phyloP scores from a whole-genome alignment of 495 filamentous ascomycete genomes.

The Neurospora sublineolata region DNA sequence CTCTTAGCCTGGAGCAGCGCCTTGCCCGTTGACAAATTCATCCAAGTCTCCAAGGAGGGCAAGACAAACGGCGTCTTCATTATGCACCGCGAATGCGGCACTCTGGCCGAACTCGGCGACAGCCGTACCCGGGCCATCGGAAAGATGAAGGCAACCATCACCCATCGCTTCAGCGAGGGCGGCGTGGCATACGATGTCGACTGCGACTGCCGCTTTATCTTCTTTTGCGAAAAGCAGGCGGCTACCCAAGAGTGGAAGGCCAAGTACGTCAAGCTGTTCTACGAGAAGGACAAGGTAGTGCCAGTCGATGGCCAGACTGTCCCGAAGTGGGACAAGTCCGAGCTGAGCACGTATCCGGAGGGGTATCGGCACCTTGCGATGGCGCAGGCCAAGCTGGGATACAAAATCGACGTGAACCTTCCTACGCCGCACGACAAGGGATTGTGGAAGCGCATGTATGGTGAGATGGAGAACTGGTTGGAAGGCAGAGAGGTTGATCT shows the following conservation, averaged over 20 bases:
- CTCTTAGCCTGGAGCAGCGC: conserved; percentile 43
- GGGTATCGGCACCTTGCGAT: conserved; percentile 48
- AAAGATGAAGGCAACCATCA: conserved; percentile 63
- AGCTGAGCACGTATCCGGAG: conserved; percentile 38
- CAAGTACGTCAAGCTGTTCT: conserved; percentile 51
- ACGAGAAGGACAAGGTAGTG: conserved; percentile 58
- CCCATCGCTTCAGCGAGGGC: conserved; percentile 44
- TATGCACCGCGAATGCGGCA: conserved; percentile 55
- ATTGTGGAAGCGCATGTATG: conserved; percentile 31
- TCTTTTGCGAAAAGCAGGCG: conserved; percentile 42
- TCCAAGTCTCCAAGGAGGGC: conserved; percentile 45
- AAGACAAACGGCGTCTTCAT: conserved; percentile 54
- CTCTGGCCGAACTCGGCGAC: conserved; percentile 45
- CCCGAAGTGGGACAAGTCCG: conserved; percentile 36
- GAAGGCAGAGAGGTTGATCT: conserved; percentile 23
- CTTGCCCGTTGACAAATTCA: conserved; percentile 44
- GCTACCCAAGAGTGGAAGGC: conserved; percentile 41
- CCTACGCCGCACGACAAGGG: conserved; percentile 23
- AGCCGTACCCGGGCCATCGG: conserved; percentile 44
- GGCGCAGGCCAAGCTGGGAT: conserved; percentile 34
- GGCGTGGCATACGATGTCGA: conserved; percentile 46
- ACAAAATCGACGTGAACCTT: conserved; percentile 28
- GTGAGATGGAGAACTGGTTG: conserved; percentile 35
- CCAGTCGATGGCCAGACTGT: conserved; percentile 41
- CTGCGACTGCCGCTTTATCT: conserved; percentile 52